These are phyloP conservation scores for Phaeosphaeriaceae sp. DNA, from an alignment of 2,329 filamentous ascomycete genomes.

Conservation along the genomic window DNA sequence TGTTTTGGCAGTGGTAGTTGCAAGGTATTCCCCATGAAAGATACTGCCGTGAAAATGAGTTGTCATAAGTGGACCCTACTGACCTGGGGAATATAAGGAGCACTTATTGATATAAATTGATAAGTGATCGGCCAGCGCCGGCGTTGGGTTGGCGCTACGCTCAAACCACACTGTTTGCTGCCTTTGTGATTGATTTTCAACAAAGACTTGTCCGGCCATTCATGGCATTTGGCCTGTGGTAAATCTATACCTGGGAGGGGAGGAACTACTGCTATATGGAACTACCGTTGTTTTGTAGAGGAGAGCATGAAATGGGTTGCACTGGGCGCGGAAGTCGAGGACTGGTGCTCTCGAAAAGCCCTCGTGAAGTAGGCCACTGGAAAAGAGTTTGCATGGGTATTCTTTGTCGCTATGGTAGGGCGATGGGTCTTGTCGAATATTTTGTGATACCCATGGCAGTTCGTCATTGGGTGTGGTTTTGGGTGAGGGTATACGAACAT, in stretches of 20 bases:
- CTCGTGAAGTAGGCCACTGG: constrained; percentile 1
- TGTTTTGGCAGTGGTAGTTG: constrained; percentile 15
- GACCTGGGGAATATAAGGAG: neutral
- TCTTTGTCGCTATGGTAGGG: constrained; percentile 9
- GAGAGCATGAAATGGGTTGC: neutral
- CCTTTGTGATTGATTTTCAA: no score
- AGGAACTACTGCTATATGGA: no score
- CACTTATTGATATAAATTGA: neutral
- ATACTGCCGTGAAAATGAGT: neutral
- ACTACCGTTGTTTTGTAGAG: neutral
- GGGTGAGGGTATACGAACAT: no score
- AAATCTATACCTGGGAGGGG: no score
- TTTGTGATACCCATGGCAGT: no score
- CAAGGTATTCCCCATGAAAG: neutral
- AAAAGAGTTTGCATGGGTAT: neutral
- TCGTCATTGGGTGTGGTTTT: no score
- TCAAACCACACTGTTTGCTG: no score
- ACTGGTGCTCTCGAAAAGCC: constrained; percentile 18
- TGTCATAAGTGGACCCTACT: neutral
- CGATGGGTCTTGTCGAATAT: no score
- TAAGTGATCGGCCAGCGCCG: neutral
- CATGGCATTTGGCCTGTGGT: no score
- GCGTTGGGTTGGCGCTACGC: no score
- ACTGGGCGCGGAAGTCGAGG: constrained; percentile 1
- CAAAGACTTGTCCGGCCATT: no score